Evolutionary conservation across 1,284 basidiomycete species (phyloP).

Genomic region (Prillingera fragicola): DNA sequence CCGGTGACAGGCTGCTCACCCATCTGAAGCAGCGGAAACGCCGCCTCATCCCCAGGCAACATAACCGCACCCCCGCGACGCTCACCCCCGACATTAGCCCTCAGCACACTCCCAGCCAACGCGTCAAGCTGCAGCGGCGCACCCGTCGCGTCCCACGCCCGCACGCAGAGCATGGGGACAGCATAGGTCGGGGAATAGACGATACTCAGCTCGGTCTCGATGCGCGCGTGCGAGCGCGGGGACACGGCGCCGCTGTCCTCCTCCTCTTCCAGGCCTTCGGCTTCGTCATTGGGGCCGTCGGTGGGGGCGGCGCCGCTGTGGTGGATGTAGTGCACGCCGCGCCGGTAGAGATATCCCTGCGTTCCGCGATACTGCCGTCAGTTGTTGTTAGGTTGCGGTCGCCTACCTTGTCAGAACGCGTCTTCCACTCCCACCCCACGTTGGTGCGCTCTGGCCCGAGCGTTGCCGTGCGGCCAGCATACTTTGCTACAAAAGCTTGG

Average conservation of each 20-base stretch:
- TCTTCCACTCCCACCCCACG: slow-evolving; percentile 27
- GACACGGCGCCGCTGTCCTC: slow-evolving; percentile 10
- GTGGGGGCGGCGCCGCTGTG: not conserved
- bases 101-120: slow-evolving; percentile 8
- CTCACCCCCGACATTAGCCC: slow-evolving; percentile 1
- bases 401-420: slow-evolving; percentile 15
- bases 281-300: no score
- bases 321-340: slow-evolving; percentile 6
- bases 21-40: slow-evolving; percentile 33
- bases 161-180: slow-evolving; percentile 31
- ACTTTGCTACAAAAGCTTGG: slow-evolving; percentile 10
- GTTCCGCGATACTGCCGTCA: slow-evolving; percentile 11
- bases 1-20: slow-evolving; percentile 31
- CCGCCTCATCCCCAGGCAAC: slow-evolving; percentile 13
- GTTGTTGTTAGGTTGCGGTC: slow-evolving; percentile 1
- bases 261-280: slow-evolving; percentile 8
- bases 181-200: slow-evolving; percentile 29
- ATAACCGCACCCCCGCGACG: slow-evolving; percentile 23
- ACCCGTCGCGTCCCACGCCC: slow-evolving; percentile 32
- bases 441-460: slow-evolving; percentile 21
- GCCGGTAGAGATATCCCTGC: slow-evolving; percentile 26
- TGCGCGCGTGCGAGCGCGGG: not conserved
- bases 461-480: not conserved
- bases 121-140: slow-evolving; percentile 17
- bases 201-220: slow-evolving; percentile 24